Conservation (phyloP, 2,329 filamentous ascomycete species). For the Xylaria sp. region DNA sequence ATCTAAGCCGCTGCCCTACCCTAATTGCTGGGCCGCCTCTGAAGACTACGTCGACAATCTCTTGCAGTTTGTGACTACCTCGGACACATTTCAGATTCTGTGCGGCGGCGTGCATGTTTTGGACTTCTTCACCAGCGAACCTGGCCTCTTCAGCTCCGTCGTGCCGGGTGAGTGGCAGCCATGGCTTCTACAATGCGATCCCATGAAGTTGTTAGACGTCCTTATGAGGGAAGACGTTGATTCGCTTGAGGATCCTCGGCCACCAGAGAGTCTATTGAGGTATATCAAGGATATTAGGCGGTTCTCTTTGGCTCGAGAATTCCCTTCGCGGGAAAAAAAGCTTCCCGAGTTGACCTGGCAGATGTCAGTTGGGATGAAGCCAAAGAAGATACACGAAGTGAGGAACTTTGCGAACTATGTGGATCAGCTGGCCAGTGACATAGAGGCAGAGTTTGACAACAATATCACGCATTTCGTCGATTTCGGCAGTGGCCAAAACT, state of each 20-base stretch:
- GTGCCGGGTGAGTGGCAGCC: conserved; percentile 82
- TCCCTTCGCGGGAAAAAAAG: conserved; percentile 56
- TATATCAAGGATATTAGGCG: conserved; percentile 79
- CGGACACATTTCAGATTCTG: conserved; percentile 83
- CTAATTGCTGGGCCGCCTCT: conserved; percentile 72
- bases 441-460: conserved; percentile 66
- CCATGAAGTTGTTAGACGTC: conserved; percentile 81
- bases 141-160: conserved; percentile 81
- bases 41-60: conserved; percentile 84
- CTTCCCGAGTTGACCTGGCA: conserved; percentile 71
- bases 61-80: conserved; percentile 77
- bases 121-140: conserved; percentile 90
- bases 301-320: conserved; percentile 73
- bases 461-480: conserved; percentile 89
- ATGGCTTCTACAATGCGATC: conserved; percentile 76
- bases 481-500: conserved; percentile 97
- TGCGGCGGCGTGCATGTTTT: conserved; percentile 97
- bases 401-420: conserved; percentile 89
- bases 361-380: conserved; percentile 90
- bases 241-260: conserved; percentile 46
- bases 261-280: conserved; percentile 68
- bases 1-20: conserved; percentile 71
- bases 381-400: conserved; percentile 96
- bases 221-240: conserved; percentile 81
- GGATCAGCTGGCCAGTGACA: conserved; percentile 65